Base-by-base conservation (phyloP, 1,284 basidiomycete genomes). In the Ceratobasidium sp. region DNA sequence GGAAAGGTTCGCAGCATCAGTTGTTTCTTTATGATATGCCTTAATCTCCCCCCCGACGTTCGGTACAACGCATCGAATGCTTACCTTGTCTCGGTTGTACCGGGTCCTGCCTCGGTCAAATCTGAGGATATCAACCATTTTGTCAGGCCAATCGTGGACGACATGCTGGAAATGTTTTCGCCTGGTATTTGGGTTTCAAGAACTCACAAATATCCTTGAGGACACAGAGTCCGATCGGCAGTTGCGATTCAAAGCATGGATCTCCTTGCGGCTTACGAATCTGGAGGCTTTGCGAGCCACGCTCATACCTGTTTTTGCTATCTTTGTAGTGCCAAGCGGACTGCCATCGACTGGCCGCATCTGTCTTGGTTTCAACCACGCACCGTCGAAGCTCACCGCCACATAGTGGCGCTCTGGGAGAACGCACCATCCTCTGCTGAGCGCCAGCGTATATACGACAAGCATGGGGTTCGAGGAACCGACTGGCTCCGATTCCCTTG, bases 401-500 rank as follows among this genome's bases (percentile, higher is more conserved):
- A 27, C 3, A 41, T 27, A n/a, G 62, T 44, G 20, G 20, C 16
- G 4, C 62, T 27, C 35, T 65, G 62, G 62, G 7, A n/a, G n/a
- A 18, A 65, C 12, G 62, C 62, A 46, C 62, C 7, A 23, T 6
- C 23, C 60, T 35, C 30, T 16, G 12, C 5, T 2, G 62, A 65
- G 7, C 62, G 30, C 23, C 23, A 48, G 44, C 23, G 16, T 20
- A n/a, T 65, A 20, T 65, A 23, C n/a, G 18, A 38, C 16, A n/a
- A 14, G 23, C 16, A 41, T 23, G 62, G 38, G 12, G 41, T 87
- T 2, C 81, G 83, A 0, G 87, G 84, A 83, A 84, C 84, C 0
- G 81, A 83, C 64, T 80, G 88, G 1, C 83, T 84, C 77, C 62
- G 79, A 7, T 82, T 87, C 1, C 80, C 81, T 0, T 88, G 87